Base-by-base conservation (phyloP, 2,329 filamentous ascomycete species). In the Simplicillium sp. region DNA sequence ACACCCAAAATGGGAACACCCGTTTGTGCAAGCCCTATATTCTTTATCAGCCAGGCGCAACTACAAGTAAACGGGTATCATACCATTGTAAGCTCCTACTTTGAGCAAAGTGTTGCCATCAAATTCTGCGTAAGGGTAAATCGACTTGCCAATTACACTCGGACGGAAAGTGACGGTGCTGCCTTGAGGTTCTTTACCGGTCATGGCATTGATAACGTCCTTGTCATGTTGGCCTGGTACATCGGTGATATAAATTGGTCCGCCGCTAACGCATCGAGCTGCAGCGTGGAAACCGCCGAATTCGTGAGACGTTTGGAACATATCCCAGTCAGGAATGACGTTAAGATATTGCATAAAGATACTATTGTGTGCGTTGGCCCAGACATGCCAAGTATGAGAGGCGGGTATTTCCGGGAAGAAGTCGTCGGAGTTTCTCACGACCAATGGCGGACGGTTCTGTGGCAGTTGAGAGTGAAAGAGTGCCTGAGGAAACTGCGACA, bases 221-320 rank as follows among this genome's bases (percentile, higher is more conserved):
- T 88, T 54, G 53, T 95, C 74, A 58, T 97, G 87, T 44, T 86
- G 65, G 1, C 87, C 89, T 0, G 90, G 90, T 1, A 80, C 75
- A 59, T 98, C 92, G 0, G 90, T 97, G 57, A 98, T 89, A 53
- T 94, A 96, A 33, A 98, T 83, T 0, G 90, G 92, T 0, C 92
- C 92, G 8, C 92, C 92, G 37, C 83, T 89, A 9, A 98, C 70
- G 58, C 87, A 94, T 36, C 92, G 76, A 2, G 88, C 89, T 1
- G 92, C 90, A 4, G 87, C 92, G 51, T 98, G 92, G 56, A 92
- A 94, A 0, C 74, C 76, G 0, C 84, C 84, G 57, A 86, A 94
- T 17, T 70, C 65, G 45, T 80, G 74, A 2, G 65, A 64, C 1
- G 77, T 80, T 50, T 82, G 78, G 54, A 82, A 82, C 78, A 82